phyloP scores from a whole-genome alignment of 805 yeast species.

The Candida lessepsii region DNA sequence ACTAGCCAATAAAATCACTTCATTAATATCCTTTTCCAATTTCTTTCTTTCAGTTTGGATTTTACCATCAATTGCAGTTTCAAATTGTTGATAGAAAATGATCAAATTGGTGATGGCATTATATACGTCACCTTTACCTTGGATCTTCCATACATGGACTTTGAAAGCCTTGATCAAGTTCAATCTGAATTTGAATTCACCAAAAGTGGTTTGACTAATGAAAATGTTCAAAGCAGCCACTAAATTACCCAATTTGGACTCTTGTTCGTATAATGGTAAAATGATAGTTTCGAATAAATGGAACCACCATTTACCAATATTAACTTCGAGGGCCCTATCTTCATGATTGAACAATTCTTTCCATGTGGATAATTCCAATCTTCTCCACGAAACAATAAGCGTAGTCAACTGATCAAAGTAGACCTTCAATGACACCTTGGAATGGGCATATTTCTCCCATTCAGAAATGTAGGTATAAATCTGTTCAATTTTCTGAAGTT shows the following conservation, averaged over 20 bases:
- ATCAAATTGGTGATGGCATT: conserved; percentile 57
- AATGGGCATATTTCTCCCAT: conserved; percentile 91
- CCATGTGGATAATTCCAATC: conserved; percentile 85
- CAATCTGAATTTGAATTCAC: conserved; percentile 67
- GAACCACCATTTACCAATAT: conserved; percentile 86
- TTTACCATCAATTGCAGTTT: conserved; percentile 44
- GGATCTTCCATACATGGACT: conserved; percentile 44
- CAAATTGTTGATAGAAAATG: conserved; percentile 66
- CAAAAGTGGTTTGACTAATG: conserved; percentile 70
- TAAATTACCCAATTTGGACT: conserved; percentile 20
- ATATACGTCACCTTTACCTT: conserved; percentile 21
- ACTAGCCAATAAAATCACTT: conserved; percentile 84
- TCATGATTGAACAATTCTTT: conserved; percentile 68
- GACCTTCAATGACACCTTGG: conserved; percentile 61
- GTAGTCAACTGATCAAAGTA: conserved; percentile 59
- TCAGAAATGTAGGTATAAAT: conserved; percentile 78
- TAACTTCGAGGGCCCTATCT: conserved; percentile 45
- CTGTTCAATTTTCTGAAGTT: conserved; percentile 81
- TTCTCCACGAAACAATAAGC: conserved; percentile 88
- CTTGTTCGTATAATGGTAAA: conserved; percentile 45
- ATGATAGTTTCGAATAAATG: conserved; percentile 80
- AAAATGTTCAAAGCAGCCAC: conserved; percentile 68
- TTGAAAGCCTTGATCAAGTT: conserved; percentile 63
- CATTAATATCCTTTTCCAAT: conserved; percentile 77
- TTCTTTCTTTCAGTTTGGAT: conserved; percentile 47